These are phyloP conservation scores for Pistacia vera DNA, from an alignment of 345 rosid species.

Conservation along the genomic window DNA sequence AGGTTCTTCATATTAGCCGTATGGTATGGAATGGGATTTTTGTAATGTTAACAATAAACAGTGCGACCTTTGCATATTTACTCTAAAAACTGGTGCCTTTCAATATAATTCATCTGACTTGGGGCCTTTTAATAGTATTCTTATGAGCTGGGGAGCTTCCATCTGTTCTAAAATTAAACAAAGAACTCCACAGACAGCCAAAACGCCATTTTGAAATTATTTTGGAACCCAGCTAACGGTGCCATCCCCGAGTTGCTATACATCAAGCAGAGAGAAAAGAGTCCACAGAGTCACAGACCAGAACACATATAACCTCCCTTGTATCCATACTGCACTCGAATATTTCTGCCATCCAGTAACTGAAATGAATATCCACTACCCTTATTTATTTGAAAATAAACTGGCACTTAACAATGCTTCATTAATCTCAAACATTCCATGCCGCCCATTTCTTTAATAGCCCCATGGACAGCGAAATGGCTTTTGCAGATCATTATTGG, in stretches of 20 bases:
- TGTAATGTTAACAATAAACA: too few relatives aligned
- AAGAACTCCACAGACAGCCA: too few relatives aligned
- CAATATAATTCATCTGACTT: too few relatives aligned
- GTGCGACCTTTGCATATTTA: too few relatives aligned
- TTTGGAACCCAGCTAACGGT: neutral
- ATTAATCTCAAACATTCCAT: constrained; percentile 33
- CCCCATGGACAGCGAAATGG: constrained; percentile 57
- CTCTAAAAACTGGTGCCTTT: too few relatives aligned
- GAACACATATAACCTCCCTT: constrained; percentile 8
- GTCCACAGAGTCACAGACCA: neutral
- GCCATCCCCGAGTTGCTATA: neutral
- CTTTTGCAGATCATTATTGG: constrained; percentile 33
- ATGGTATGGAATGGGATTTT: too few relatives aligned
- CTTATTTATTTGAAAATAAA: neutral
- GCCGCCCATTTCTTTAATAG: constrained; percentile 63
- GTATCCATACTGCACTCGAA: constrained; percentile 53
- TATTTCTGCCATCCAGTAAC: constrained; percentile 71
- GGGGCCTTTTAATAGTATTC: too few relatives aligned
- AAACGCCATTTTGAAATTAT: too few relatives aligned
- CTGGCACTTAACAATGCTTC: neutral
- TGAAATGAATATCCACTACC: constrained; percentile 19
- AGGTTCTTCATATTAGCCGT: too few relatives aligned
- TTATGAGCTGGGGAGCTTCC: too few relatives aligned
- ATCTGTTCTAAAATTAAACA: neutral
- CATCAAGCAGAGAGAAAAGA: neutral